Conservation (phyloP, 441 rosid species). For the Erodium trifolium region DNA sequence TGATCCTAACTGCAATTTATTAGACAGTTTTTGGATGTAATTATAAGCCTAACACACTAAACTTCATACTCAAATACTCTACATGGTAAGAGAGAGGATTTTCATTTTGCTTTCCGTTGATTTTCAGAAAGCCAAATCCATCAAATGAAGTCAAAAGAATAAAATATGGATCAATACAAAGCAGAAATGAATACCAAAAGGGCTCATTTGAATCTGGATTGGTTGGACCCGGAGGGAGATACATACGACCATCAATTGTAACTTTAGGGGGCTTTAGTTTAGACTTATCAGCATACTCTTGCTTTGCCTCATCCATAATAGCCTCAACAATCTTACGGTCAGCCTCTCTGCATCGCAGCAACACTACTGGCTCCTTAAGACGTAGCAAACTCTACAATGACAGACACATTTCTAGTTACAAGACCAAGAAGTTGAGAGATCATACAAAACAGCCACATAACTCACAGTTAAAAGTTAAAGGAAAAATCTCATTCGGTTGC, state of each 20-base stretch:
- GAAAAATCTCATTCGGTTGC: too few species aligned
- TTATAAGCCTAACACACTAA: neutral
- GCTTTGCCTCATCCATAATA: conserved; percentile 41
- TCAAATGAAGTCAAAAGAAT: neutral
- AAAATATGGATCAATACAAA: neutral
- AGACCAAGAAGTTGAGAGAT: too few species aligned
- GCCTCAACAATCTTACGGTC: conserved; percentile 52
- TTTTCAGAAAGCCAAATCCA: neutral
- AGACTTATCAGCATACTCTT: conserved; percentile 40
- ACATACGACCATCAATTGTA: conserved; percentile 36
- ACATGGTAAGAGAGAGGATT: neutral
- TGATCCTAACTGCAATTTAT: neutral
- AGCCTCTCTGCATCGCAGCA: conserved; percentile 58
- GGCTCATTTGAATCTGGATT: conserved; percentile 33
- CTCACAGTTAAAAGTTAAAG: neutral
- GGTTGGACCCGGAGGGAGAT: conserved; percentile 55
- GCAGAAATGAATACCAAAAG: conserved; percentile 37
- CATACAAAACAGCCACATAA: too few species aligned
- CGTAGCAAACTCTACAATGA: conserved; percentile 45
- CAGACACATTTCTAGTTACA: neutral
- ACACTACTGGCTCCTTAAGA: conserved; percentile 52
- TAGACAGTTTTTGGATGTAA: neutral
- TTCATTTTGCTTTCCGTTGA: neutral
- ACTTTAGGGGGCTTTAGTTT: conserved; percentile 36
- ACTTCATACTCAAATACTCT: neutral